Evolutionary conservation across 2,329 filamentous ascomycete species (phyloP).

Genomic region (Beauveria sp.): DNA sequence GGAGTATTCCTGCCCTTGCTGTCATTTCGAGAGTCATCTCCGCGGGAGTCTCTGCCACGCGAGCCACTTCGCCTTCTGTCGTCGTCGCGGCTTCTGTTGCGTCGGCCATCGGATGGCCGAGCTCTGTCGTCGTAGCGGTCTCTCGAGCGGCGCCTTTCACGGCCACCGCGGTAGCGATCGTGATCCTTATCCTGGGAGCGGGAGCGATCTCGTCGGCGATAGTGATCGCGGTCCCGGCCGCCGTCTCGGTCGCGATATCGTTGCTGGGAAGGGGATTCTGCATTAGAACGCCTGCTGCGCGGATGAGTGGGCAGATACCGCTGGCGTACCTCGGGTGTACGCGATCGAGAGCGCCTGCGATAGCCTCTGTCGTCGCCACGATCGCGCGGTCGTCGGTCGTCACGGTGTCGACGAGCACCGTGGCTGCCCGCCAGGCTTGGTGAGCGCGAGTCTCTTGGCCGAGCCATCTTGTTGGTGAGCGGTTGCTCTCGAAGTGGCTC

Average conservation of each 20-base stretch:
- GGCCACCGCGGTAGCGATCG: constrained; percentile 55
- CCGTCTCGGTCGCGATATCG: constrained; percentile 50
- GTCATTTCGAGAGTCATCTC: constrained; percentile 65
- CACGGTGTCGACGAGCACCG: constrained; percentile 60
- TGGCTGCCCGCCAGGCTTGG: constrained; percentile 88
- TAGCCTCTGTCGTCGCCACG: constrained; percentile 42
- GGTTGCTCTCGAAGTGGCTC: neutral
- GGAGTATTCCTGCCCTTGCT: constrained; percentile 45
- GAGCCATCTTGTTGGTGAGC: constrained; percentile 41
- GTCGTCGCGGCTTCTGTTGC: constrained; percentile 59
- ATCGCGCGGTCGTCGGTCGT: constrained; percentile 48
- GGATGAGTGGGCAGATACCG: constrained; percentile 6
- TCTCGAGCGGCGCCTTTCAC: constrained; percentile 58
- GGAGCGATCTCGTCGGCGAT: constrained; percentile 61
- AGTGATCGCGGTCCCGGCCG: constrained; percentile 44
- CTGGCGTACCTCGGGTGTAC: constrained; percentile 54
- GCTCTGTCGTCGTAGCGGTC: constrained; percentile 53
- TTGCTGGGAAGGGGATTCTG: constrained; percentile 34
- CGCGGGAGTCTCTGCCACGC: constrained; percentile 57
- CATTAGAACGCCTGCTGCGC: constrained; percentile 30
- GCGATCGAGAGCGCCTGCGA: constrained; percentile 52
- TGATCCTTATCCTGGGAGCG: constrained; percentile 53
- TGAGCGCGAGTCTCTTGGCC: constrained; percentile 69
- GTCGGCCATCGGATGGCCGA: constrained; percentile 50
- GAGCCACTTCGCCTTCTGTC: constrained; percentile 68